phyloP scores from a whole-genome alignment of 257 asterid species.

The Capsicum chinense region DNA sequence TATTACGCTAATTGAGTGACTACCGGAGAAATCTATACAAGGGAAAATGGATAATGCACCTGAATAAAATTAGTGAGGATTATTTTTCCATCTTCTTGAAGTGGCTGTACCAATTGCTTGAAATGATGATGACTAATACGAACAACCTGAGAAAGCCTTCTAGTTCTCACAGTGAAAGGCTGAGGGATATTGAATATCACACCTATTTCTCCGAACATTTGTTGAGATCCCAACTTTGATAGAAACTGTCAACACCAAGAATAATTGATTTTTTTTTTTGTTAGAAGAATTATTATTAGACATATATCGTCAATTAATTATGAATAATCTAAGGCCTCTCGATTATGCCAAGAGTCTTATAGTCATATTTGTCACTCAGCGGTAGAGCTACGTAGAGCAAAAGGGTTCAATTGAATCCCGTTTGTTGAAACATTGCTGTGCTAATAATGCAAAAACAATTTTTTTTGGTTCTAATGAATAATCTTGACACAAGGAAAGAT shows the following conservation, averaged over 20 bases:
- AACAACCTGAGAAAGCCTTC: constrained; percentile 90
- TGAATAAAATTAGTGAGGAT: constrained; percentile 75
- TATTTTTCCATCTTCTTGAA: constrained; percentile 62
- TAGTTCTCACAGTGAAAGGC: constrained; percentile 95
- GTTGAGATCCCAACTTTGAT: constrained; percentile 62
- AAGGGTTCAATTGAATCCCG: neutral
- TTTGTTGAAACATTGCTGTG: neutral
- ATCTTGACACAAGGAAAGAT: neutral
- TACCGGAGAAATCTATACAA: neutral
- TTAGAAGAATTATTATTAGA: neutral
- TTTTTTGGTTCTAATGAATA: neutral
- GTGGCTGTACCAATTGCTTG: constrained; percentile 83
- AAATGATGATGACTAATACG: constrained; percentile 87
- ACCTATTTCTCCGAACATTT: constrained; percentile 88
- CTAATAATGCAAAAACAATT: neutral
- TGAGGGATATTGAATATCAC: constrained; percentile 87
- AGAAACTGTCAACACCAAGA: constrained; percentile 51
- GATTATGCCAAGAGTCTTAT: neutral
- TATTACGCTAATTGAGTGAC: neutral
- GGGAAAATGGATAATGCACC: constrained; percentile 45
- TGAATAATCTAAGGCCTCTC: neutral
- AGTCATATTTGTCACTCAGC: neutral
- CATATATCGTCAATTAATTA: constrained; percentile 16
- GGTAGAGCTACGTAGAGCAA: neutral
- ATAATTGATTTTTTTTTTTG: neutral